phyloP scores from a whole-genome alignment of 495 filamentous ascomycete species.

The Bacidia gigantensis region DNA sequence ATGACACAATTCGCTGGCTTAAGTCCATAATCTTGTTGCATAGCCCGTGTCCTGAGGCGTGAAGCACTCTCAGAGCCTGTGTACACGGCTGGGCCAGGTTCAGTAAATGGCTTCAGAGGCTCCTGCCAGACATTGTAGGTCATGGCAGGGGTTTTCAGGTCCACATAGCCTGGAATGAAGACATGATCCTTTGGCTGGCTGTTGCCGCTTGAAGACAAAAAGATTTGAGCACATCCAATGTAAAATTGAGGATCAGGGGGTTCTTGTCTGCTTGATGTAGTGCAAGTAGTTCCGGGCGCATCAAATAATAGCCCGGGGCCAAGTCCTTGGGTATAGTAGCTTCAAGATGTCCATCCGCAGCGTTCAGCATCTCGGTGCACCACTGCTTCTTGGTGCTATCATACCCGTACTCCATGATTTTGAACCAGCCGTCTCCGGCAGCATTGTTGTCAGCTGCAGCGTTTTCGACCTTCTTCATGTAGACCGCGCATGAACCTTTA shows the following conservation, averaged over 20 bases:
- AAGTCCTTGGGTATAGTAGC: conserved; percentile 46
- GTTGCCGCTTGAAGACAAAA: conserved; percentile 35
- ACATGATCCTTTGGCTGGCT: conserved; percentile 33
- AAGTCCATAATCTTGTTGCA: conserved; percentile 24
- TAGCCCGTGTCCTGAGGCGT: conserved; percentile 10
- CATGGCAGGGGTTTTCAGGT: conserved; percentile 35
- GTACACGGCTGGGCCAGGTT: conserved; percentile 45
- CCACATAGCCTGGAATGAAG: conserved; percentile 51
- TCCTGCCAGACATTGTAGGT: conserved; percentile 47
- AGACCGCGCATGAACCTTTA: conserved; percentile 58
- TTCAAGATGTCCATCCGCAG: conserved; percentile 47
- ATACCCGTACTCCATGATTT: conserved; percentile 58
- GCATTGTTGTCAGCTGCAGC: conserved; percentile 29
- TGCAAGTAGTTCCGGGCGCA: conserved; percentile 53
- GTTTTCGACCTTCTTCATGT: conserved; percentile 50
- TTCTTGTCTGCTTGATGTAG: conserved; percentile 46
- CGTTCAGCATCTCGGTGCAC: conserved; percentile 56
- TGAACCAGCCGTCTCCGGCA: conserved; percentile 63
- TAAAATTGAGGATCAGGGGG: conserved; percentile 49
- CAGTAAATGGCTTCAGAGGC: conserved; percentile 35
- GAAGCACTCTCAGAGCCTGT: conserved; percentile 9
- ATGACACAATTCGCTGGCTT: conserved; percentile 42
- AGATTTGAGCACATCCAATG: conserved; percentile 58
- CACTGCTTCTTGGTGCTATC: conserved; percentile 37
- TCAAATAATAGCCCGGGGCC: conserved; percentile 50